Conservation (phyloP, 1,139 yeast genomes). For the Suhomyces anneliseae region DNA sequence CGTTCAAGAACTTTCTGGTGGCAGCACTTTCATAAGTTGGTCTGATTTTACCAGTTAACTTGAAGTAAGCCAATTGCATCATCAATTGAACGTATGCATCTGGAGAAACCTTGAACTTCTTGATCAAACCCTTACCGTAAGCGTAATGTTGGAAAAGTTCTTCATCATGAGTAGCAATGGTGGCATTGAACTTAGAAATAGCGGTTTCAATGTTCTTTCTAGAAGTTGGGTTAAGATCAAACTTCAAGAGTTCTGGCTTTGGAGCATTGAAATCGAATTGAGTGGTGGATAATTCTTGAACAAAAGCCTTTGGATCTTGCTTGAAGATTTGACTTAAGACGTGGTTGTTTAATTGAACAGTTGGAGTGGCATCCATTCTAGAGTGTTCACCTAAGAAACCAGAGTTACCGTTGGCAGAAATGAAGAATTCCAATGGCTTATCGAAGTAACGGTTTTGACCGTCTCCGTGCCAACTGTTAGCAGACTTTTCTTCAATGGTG, state of each 20-base stretch:
- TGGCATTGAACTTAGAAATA: slow-evolving; percentile 51
- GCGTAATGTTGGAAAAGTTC: slow-evolving; percentile 71
- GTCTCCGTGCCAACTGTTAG: slow-evolving; percentile 92
- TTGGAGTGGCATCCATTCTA: slow-evolving; percentile 97
- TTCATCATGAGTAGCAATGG: slow-evolving; percentile 57
- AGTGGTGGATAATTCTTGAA: slow-evolving; percentile 25
- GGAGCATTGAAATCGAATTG: slow-evolving; percentile 13
- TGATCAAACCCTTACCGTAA: slow-evolving; percentile 69
- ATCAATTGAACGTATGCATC: slow-evolving; percentile 77
- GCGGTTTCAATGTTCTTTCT: slow-evolving; percentile 57
- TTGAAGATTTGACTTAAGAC: slow-evolving; percentile 59
- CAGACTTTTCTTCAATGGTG: slow-evolving; percentile 82
- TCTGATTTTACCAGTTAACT: slow-evolving; percentile 74
- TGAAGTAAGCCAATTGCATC: slow-evolving; percentile 76
- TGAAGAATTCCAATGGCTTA: slow-evolving; percentile 85
- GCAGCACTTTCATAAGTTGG: slow-evolving; percentile 98
- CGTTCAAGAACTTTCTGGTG: slow-evolving; percentile 82
- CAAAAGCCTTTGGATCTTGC: slow-evolving; percentile 36
- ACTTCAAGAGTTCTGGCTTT: slow-evolving; percentile 28
- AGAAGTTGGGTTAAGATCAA: slow-evolving; percentile 55
- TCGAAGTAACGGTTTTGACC: slow-evolving; percentile 90
- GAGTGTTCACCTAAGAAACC: slow-evolving; percentile 97
- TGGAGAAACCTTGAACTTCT: slow-evolving; percentile 68
- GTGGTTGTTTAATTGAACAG: slow-evolving; percentile 81
- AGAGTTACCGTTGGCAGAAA: slow-evolving; percentile 80